Percentiles rank a stretch among this genome's conserved stretches.
phyloP scores from a whole-genome alignment of 441 rosid genomes.

The Rhodomyrtus psidioides region DNA sequence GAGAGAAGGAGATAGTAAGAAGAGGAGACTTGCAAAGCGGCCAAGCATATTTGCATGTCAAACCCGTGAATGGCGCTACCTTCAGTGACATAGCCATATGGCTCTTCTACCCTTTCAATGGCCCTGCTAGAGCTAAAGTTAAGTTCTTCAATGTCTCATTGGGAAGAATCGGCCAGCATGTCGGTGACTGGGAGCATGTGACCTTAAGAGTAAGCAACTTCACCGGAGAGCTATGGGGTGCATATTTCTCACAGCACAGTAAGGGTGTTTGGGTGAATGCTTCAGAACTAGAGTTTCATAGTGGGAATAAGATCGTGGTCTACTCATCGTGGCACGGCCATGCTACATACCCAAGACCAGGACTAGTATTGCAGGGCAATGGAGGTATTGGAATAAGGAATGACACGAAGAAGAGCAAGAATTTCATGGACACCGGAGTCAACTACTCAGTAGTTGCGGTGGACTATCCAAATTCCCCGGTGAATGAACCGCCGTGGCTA shows the following conservation, averaged over 20 bases:
- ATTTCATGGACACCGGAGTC: not conserved
- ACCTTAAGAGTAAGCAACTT: slow-evolving; percentile 10
- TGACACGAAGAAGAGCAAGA: not conserved
- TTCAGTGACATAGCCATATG: slow-evolving; percentile 6
- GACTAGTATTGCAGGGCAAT: slow-evolving; percentile 1
- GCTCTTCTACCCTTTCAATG: slow-evolving; percentile 11
- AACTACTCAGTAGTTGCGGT: not conserved
- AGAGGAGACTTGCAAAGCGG: slow-evolving; percentile 1
- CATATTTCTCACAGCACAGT: slow-evolving; percentile 1
- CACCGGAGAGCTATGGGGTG: slow-evolving; percentile 9
- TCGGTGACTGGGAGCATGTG: slow-evolving; percentile 11
- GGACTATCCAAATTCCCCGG: not conserved
- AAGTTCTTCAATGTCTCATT: not conserved
- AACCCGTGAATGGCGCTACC: slow-evolving; percentile 3
- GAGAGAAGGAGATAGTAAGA: not conserved
- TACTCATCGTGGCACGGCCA: slow-evolving; percentile 5
- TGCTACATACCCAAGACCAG: slow-evolving; percentile 4
- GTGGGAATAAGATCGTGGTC: not conserved
- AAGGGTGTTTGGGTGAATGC: slow-evolving; percentile 5
- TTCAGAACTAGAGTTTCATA: slow-evolving; percentile 1
- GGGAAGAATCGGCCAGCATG: slow-evolving; percentile 1
- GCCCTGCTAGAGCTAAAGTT: slow-evolving; percentile 1
- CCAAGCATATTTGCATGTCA: not conserved
- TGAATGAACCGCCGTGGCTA: not conserved
- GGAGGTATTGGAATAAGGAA: not conserved